Evolutionary conservation across 2,329 filamentous ascomycete species (phyloP), one percentile per base, ranked within the genome.

Genomic region (Cladophialophora yegresii): DNA sequence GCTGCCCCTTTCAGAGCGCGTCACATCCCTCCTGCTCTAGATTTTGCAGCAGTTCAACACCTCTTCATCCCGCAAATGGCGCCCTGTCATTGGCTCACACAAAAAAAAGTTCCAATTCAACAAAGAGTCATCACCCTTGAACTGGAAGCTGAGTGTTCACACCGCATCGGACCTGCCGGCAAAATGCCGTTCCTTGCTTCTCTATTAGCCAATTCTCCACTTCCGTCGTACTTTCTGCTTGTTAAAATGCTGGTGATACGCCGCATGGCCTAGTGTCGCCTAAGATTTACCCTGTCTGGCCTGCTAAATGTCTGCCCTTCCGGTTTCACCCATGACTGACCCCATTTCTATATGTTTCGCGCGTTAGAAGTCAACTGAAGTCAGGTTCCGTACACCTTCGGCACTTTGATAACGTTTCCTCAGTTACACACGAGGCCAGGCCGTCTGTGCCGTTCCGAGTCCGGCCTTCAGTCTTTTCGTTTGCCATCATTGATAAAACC

Each of bases 251-350:
- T 58, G 58, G 62, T 64, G 54, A 62, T 58, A 55, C 54, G 56
- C 53, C 43, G 13, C 54, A 57, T 33, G 32, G n/a, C 36, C 47
- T 59, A 59, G 57, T 59, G 33, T 20, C 28, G 58, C 63, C 60
- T 61, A 61, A 58, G 62, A 33, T 66, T 54, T 20, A 43, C 64
- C 64, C 36, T 63, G 45, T 30, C 30, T n/a, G 49, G 30, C 57
- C 53, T 40, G n/a, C 32, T 32, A 55, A 47, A 5, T 32, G 23
- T 47, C 56, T 54, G 58, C 32, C 20, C 61, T 57, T 61, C 64
- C 65, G 65, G 65, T 67, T 67, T 67, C 55, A 62, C 65, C 65
- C 65, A 64, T 64, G 60, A 50, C 32, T 62, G 58, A 64, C 65
- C 23, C 47, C 43, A 33, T 61, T 56, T 23, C 45, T 63, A 63